A percentile compares a stretch with the other conserved stretches of the same genome.
Conservation (phyloP, 768 basidiomycete species). For the Ramaria sp. region DNA sequence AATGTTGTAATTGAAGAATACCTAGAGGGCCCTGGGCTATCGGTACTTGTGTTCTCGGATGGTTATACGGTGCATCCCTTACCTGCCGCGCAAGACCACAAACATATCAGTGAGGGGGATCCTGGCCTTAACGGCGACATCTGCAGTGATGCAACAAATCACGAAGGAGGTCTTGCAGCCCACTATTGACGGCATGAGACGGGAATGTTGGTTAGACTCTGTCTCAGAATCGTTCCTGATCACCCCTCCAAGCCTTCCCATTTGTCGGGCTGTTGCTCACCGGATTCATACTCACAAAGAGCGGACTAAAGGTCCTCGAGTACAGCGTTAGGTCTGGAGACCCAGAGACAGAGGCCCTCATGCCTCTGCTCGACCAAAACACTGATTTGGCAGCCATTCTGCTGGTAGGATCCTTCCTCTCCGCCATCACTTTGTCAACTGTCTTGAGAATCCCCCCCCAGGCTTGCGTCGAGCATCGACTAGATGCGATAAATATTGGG, state of each 20-base stretch:
- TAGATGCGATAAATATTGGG: constrained; percentile 73
- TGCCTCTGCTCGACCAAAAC: constrained; percentile 67
- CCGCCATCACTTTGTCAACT: not conserved
- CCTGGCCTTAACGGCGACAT: constrained; percentile 79
- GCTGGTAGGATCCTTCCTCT: constrained; percentile 48
- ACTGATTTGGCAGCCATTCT: constrained; percentile 84
- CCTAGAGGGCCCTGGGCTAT: constrained; percentile 83
- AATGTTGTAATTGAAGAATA: constrained; percentile 93
- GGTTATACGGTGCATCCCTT: constrained; percentile 87
- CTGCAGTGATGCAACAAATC: constrained; percentile 65
- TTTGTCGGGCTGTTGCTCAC: constrained; percentile 97
- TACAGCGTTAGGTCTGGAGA: constrained; percentile 99
- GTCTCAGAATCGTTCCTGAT: not conserved
- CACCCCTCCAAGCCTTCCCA: constrained; percentile 60
- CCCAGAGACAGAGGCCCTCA: constrained; percentile 90
- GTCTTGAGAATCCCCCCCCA: constrained; percentile 20
- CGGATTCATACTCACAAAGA: constrained; percentile 82
- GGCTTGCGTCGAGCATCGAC: constrained; percentile 84
- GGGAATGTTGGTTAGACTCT: constrained; percentile 59
- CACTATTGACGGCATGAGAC: constrained; percentile 94
- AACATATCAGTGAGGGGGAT: constrained; percentile 93
- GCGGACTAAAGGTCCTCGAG: constrained; percentile 90
- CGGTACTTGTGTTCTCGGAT: constrained; percentile 92
- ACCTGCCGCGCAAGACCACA: constrained; percentile 96
- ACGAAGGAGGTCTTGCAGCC: constrained; percentile 68